Conservation (phyloP, 257 asterid species). For the Solanum etuberosum region DNA sequence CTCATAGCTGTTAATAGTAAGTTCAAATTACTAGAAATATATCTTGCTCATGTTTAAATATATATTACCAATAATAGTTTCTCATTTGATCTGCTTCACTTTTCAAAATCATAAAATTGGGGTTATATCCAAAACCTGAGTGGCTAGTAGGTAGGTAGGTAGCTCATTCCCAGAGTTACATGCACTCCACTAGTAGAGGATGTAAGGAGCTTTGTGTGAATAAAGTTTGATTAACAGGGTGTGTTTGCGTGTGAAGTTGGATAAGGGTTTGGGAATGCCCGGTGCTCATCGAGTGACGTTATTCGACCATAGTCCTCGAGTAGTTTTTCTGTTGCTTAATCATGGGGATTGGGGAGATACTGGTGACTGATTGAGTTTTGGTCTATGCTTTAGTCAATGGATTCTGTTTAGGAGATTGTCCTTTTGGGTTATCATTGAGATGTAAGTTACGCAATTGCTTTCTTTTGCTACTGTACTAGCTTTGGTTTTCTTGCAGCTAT, state of each 20-base stretch:
- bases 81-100: background rate
- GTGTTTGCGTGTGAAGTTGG: background rate
- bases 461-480: background rate
- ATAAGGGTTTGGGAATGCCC: background rate
- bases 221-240: background rate
- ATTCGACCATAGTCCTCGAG: background rate
- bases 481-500: background rate
- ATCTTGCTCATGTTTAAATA: background rate
- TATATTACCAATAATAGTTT: background rate
- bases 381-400: background rate
- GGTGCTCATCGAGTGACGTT: background rate
- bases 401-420: background rate
- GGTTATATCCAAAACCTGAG: background rate
- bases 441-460: background rate
- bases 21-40: background rate
- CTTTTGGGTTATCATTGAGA: background rate
- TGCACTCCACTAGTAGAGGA: background rate
- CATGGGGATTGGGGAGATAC: background rate
- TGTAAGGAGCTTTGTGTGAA: background rate
- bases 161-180: background rate
- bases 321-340: background rate
- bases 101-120: background rate
- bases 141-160: background rate
- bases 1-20: background rate
- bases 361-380: background rate